phyloP scores from a whole-genome alignment of 2,329 filamentous ascomycete genomes.

The Verticillium zaregamsianum region DNA sequence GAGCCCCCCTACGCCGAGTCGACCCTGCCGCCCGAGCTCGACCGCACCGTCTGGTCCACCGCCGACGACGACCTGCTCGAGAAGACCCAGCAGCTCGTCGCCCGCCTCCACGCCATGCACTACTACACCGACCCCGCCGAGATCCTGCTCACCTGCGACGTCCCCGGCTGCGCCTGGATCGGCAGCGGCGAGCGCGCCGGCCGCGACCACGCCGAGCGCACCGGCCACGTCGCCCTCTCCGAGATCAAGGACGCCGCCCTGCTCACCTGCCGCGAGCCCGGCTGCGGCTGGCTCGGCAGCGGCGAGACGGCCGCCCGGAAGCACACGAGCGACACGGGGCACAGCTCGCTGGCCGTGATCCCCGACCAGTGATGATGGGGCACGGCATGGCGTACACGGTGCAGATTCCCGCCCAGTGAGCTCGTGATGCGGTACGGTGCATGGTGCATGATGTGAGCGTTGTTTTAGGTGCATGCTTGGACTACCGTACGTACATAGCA shows the following conservation, averaged over 20 bases:
- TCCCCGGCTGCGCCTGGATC: slow-evolving; percentile 57
- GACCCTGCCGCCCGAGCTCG: slow-evolving; percentile 65
- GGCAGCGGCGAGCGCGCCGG: slow-evolving; percentile 64
- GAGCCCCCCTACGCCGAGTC: slow-evolving; percentile 51
- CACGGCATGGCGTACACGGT: too few species aligned
- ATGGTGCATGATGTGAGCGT: background rate
- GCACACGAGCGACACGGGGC: slow-evolving; percentile 58
- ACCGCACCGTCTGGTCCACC: slow-evolving; percentile 57
- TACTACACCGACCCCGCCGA: slow-evolving; percentile 88
- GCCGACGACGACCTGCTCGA: slow-evolving; percentile 64
- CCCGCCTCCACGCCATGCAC: slow-evolving; percentile 62
- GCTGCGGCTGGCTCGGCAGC: slow-evolving; percentile 62
- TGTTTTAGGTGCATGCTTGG: too few species aligned
- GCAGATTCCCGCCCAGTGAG: too few species aligned
- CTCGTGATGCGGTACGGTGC: background rate
- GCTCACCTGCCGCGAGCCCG: slow-evolving; percentile 63
- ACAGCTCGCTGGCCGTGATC: slow-evolving; percentile 39
- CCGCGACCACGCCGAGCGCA: slow-evolving; percentile 55
- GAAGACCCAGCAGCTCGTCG: slow-evolving; percentile 61
- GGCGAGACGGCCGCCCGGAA: slow-evolving; percentile 56
- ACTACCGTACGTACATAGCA: too few species aligned
- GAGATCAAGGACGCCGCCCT: slow-evolving; percentile 72
- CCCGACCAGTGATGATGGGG: slow-evolving; percentile 23
- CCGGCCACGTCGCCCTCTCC: slow-evolving; percentile 56
- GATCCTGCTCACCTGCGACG: slow-evolving; percentile 74